A percentile compares a stretch with the other conserved stretches of the same genome.
phyloP scores from a whole-genome alignment of 73 alveolate species.

The Breviolum minutum region DNA sequence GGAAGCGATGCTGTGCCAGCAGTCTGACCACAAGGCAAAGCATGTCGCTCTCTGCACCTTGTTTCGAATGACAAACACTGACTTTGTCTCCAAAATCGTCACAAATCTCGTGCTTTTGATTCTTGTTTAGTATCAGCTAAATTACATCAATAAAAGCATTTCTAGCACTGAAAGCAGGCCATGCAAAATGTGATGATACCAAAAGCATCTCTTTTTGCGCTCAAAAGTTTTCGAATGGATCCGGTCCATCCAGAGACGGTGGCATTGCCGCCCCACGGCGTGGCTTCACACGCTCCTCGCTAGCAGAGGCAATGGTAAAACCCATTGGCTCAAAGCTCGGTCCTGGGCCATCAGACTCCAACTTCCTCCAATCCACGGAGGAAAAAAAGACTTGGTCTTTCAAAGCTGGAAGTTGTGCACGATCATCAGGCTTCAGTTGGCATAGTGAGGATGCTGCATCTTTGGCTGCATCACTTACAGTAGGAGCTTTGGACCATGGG shows the following conservation, averaged over 20 bases:
- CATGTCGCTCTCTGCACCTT: slow-evolving; percentile 94
- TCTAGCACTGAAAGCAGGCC: background rate
- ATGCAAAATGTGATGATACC: too few relatives aligned
- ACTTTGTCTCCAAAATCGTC: background rate
- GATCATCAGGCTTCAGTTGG: slow-evolving; percentile 6
- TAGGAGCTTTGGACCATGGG: background rate
- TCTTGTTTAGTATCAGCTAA: too few relatives aligned
- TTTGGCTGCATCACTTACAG: slow-evolving; percentile 19
- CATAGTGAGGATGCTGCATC: slow-evolving; percentile 2
- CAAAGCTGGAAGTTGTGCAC: background rate
- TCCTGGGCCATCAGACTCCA: background rate
- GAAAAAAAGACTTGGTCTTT: background rate
- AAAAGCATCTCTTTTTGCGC: background rate
- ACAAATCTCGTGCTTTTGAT: background rate
- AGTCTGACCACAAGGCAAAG: slow-evolving; percentile 84
- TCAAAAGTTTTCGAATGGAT: slow-evolving; percentile 42
- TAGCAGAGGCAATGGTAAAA: slow-evolving; percentile 43
- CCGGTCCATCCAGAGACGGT: slow-evolving; percentile 10
- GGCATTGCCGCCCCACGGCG: slow-evolving; percentile 50
- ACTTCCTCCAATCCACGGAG: background rate
- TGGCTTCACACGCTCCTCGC: background rate
- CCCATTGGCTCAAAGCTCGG: slow-evolving; percentile 19
- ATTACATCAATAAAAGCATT: too few relatives aligned
- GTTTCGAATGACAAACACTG: background rate
- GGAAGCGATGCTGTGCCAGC: slow-evolving; percentile 83